Evolutionary conservation across 208 protist species (phyloP).

Genomic region (Trichomonas gallinae): DNA sequence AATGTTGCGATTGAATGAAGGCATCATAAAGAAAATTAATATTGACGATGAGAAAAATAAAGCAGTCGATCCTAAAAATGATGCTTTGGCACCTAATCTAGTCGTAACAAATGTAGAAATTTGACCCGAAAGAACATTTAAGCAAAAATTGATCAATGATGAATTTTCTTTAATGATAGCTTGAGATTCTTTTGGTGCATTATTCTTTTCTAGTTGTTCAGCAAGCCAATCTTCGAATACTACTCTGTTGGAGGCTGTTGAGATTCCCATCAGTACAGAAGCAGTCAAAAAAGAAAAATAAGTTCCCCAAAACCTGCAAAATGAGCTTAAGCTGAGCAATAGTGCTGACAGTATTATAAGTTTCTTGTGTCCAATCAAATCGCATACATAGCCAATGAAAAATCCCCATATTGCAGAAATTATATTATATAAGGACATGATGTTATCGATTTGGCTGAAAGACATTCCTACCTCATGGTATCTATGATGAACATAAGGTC

Average conservation of each 20-base stretch:
- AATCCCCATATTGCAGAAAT: not conserved
- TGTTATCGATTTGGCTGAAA: not conserved
- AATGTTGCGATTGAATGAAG: not conserved
- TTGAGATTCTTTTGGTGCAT: not conserved
- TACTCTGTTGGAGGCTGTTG: not conserved
- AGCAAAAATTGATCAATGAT: not conserved
- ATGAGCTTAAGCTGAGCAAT: not conserved
- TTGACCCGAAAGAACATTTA: not conserved
- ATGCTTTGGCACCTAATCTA: not conserved
- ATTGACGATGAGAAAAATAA: not conserved
- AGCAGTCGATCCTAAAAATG: not conserved
- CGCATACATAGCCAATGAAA: not conserved
- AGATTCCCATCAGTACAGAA: not conserved
- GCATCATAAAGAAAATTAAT: not conserved
- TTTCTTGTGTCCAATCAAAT: not conserved
- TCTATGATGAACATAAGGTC: not conserved
- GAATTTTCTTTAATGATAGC: not conserved
- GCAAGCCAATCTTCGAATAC: conserved; percentile 12
- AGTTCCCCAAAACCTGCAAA: not conserved
- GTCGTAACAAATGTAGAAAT: not conserved
- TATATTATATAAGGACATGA: not conserved
- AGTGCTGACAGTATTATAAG: not conserved
- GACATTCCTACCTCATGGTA: not conserved
- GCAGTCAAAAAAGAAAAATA: not conserved
- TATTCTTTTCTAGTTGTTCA: not conserved